Evolutionary conservation across 1,284 basidiomycete genomes (phyloP), one percentile per base, ranked within the genome.

Genomic region (Melanopsichium pennsylvanicum): DNA sequence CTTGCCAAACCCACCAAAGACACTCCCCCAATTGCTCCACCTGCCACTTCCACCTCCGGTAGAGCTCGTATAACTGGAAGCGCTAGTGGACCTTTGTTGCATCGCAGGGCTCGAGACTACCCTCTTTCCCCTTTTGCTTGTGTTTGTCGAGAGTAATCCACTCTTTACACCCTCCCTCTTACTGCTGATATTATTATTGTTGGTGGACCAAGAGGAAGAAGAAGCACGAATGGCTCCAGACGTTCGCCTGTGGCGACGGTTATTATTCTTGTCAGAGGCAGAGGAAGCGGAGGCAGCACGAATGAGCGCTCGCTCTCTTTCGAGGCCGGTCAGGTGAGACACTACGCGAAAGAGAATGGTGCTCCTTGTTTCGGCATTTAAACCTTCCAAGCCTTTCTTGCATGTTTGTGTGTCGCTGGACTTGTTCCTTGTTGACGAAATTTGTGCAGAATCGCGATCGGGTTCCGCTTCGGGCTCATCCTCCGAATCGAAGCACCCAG

Each of bases 11-110:
- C 52, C 57, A 19, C 50, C 50, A 16, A 62, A 51, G 1, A 71
- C 46, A 38, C 69, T 52, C 8, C 69, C 58, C 69, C 69, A 71
- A 45, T 60, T 54, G n/a, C n/a, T n/a, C 2, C 63, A 67, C 69
- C 69, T 68, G 25, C 47, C 50, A 6, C 40, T 37, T 15, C 48
- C 36, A 9, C 68, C 64, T 8, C 35, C 37, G 8, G 49, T 21
- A 13, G 66, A 62, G 2, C 54, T 58, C 2, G 59, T 46, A 23
- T 34, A 46, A 37, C 59, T 62, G 26, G 59, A 58, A 18, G 54
- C 55, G 40, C 59, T 69, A 18, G 58, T 22, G 2, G 52, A 52
- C 5, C 64, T 47, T 22, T 61, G 57, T 27, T 60, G 52, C 46
- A 54, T 41, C n/a, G 48, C 23, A 9, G 57, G 58, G 10, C 48